Base-by-base conservation (phyloP, 306 rosid genomes). In the Pterocarpus santalinus region DNA sequence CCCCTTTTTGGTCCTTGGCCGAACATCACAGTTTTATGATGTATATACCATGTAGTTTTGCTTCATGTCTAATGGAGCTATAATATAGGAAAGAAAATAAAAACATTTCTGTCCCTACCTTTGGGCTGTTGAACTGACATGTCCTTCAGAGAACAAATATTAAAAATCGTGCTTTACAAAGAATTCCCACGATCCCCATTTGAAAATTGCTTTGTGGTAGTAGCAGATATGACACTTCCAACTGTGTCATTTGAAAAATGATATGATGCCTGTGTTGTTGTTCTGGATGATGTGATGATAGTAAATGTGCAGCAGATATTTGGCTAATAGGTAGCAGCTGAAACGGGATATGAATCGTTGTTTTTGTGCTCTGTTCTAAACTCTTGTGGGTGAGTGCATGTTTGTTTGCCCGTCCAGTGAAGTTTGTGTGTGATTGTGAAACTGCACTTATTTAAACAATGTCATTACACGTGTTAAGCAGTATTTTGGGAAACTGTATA, bases 11-110 rank as follows among this genome's bases (percentile, higher is more conserved):
- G 3, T 47, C 8, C 4, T 36, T 64, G 56, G 83, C 51, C 13
- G 51, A 79, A 65, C 52, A 65, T 44, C 79, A 60, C 62, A 81
- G 84, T 76, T 81, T 34, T 83, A 79, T 56, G 65, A 66, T 88
- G 95, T 89, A 90, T 35, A 92, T 91, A 87, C 73, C 89, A 52
- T 57, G 85, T 72, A 89, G 88, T 83, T 13, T 76, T 74, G 83
- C 86, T 84, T 87, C 82, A 75, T 84, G 77, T 74, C 88, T 61
- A 39, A 63, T 72, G 86, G 81, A 80, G 79, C 76, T n/a, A n/a
- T n/a, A 34, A 12, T 77, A 73, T 62, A 83, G 56, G 71, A 61
- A 80, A 77, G 87, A 67, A 81, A 80, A 80, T 83, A 76, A 72
- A 77, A 79, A 39, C 56, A 53, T 22, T 22, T 22, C 28, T 22